phyloP scores from a whole-genome alignment of 805 yeast species.

The Komagataella kurtzmanii region DNA sequence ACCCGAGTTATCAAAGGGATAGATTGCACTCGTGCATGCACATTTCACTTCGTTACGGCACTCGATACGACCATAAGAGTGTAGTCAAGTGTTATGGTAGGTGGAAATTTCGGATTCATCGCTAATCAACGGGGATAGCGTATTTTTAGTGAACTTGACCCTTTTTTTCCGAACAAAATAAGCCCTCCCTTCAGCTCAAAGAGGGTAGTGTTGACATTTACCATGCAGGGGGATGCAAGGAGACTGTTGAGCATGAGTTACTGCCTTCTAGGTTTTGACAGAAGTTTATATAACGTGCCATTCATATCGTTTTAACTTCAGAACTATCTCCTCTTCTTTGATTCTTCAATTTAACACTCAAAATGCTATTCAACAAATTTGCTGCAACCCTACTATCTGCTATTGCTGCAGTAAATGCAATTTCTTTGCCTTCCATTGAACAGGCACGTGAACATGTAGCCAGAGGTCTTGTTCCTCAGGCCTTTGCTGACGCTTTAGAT shows the following conservation, averaged over 20 bases:
- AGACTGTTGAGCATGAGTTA: neutral
- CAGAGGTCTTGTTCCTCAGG: neutral
- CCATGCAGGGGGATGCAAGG: neutral
- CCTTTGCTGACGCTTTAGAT: neutral
- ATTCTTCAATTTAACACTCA: constrained; percentile 11
- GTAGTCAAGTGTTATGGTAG: neutral
- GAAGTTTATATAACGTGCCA: neutral
- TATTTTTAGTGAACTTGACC: neutral
- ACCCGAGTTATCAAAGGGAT: too few relatives aligned
- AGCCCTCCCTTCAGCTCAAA: neutral
- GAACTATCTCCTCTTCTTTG: neutral
- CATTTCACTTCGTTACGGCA: neutral
- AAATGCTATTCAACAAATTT: neutral
- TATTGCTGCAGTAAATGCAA: neutral
- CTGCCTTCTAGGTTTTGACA: neutral
- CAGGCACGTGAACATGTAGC: neutral
- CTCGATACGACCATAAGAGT: neutral
- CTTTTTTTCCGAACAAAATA: too few relatives aligned
- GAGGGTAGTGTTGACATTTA: neutral
- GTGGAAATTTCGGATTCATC: neutral
- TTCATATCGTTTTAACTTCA: neutral
- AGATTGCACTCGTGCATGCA: neutral
- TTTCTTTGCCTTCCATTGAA: neutral
- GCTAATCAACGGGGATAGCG: neutral
- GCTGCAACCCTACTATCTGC: neutral